Base-by-base conservation (phyloP, 805 yeast species). In the Saccharomycopsis microspora region DNA sequence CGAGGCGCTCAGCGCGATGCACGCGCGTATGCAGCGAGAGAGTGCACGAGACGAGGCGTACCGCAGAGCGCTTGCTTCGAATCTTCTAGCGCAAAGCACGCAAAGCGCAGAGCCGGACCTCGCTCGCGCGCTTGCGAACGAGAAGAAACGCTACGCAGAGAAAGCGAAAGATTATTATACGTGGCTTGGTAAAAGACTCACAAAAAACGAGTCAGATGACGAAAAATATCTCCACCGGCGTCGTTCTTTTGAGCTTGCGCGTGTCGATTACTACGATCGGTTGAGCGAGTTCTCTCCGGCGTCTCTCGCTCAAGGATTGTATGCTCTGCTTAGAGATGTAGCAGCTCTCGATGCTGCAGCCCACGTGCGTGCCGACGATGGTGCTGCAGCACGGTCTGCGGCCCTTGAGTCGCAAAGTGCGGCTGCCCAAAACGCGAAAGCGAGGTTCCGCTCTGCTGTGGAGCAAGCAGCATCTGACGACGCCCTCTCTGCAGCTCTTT, bases 211-310 rank as follows among this genome's bases (percentile, higher is more conserved):
- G 48, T 7, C 35, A 39, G 32, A n/a, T 45, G 11, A 45, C 32
- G 34, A 8, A 27, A 28, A 45, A 45, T 56, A 65, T 28, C 53
- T 70, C 19, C 46, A 50, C 28, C 66, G 67, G 51, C 55, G 69
- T 32, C 63, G 69, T 45, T 52, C 53, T 0, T 73, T 69, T 55
- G 76, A 73, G 49, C 55, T 70, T 1, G 61, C 67, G 8, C 68
- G 74, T 48, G 65, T 70, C 46, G 75, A 72, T 45, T 74, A 74
- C 57, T 61, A 68, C 55, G 69, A 68, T 52, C 66, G 64, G 39
- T 56, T 74, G 44, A 19, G 19, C 19, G 19, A 19, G 19, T 19
- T 19, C 19, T 19, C 19, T 19, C 19, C 19, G 19, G 19, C 19
- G 19, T 19, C 19, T 19, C 19, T 19, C 19, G 19, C 19, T 19